Base-by-base conservation (phyloP, 2,329 filamentous ascomycete genomes). In the Fusarium nurragi region DNA sequence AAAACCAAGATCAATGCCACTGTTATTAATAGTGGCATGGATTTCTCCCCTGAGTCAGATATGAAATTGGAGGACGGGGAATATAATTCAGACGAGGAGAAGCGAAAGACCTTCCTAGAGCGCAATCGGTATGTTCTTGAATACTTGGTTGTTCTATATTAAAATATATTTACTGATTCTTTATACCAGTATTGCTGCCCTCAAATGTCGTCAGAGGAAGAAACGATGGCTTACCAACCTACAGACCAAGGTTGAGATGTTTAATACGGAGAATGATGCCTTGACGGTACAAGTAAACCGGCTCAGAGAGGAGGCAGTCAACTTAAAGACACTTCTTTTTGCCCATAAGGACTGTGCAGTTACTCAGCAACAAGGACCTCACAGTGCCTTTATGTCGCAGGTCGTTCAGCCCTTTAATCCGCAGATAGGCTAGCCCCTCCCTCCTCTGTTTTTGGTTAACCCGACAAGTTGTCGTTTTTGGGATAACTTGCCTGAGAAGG, bases 221-320 rank as follows among this genome's bases (percentile, higher is more conserved):
- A 99, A 99, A 84, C 95, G 98, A 76, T 99, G 95, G 95, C 86
- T 98, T 56, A 91, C 92, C 28, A 98, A 97, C 70, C 84, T 99
- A 2, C 95, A 98, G 77, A 87, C 88, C 54, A 98, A 98, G 77
- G 94, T 98, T n/a, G 95, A 99, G 77, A 84, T 97, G 68, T 98
- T 93, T 74, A 94, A 90, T 64, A 90, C 85, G 1, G 95, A 99
- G 78, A 98, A 98, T 65, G 95, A 99, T 73, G 88, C 88, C 2
- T 84, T 99, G 30, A 92, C 90, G 19, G 84, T 89, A 4, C 94
- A 95, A 64, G 93, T 98, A 57, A 90, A 90, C 3, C 88, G 92
- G 69, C 81, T 98, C 7, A 86, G 93, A 25, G 94, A 98, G 74
- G 95, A 99, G 75, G 92, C 98, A 59, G 92, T 97, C 45, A 96